phyloP scores from a whole-genome alignment of 768 basidiomycete species.

The Rickenella mellea region DNA sequence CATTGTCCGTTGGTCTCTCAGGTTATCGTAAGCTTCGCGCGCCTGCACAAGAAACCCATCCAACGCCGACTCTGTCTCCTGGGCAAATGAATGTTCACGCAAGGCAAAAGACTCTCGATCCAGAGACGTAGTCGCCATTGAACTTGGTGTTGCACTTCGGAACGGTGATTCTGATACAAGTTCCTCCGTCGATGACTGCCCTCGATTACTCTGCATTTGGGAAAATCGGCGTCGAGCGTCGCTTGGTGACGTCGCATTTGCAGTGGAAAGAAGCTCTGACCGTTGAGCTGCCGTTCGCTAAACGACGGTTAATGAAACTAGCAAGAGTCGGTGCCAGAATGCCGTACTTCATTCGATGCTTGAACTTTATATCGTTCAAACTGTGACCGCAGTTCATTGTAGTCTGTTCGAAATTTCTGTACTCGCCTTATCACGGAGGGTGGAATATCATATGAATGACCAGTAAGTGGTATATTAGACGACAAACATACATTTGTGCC shows the following conservation, averaged over 20 bases:
- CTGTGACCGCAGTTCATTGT: conserved; percentile 68
- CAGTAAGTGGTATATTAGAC: neutral
- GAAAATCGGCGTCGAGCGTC: conserved; percentile 63
- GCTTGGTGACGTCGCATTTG: conserved; percentile 36
- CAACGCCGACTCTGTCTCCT: conserved; percentile 69
- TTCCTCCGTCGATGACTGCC: conserved; percentile 23
- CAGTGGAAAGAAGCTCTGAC: conserved; percentile 50
- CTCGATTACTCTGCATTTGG: conserved; percentile 17
- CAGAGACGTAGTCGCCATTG: conserved; percentile 37
- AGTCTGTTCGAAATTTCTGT: conserved; percentile 84
- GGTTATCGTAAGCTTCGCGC: conserved; percentile 80
- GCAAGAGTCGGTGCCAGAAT: neutral
- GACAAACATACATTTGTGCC: conserved; percentile 63
- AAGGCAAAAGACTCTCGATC: conserved; percentile 72
- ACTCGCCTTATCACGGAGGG: conserved; percentile 54
- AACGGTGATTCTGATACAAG: conserved; percentile 78
- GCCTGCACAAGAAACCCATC: conserved; percentile 94
- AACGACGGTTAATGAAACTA: conserved; percentile 1
- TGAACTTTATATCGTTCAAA: conserved; percentile 73
- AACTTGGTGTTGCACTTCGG: conserved; percentile 39
- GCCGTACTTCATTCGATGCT: conserved; percentile 37
- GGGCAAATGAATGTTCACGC: conserved; percentile 82
- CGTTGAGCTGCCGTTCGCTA: conserved; percentile 56
- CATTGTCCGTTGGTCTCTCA: conserved; percentile 87
- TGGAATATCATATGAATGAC: conserved; percentile 4